These are phyloP conservation scores for Fonsecaea multimorphosa DNA, from an alignment of 2,329 filamentous ascomycete species.

Conservation along the genomic window DNA sequence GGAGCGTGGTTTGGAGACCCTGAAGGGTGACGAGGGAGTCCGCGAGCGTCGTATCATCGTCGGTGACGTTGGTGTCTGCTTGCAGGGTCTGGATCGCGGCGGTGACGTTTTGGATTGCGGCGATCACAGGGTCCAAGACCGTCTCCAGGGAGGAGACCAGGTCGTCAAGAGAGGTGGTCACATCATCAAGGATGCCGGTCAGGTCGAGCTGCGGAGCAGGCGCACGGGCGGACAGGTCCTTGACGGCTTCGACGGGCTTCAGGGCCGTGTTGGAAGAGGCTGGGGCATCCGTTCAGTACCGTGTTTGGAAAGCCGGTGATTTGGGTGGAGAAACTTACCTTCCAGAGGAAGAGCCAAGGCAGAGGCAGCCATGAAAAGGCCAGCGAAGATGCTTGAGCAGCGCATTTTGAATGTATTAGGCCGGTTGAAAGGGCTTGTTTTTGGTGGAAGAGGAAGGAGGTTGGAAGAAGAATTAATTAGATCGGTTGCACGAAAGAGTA, in stretches of 20 bases:
- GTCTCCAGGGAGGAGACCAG: conserved; percentile 19
- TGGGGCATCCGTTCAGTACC: not conserved
- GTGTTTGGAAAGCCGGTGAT: too few relatives aligned
- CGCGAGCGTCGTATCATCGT: not conserved
- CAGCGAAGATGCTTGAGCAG: conserved; percentile 31
- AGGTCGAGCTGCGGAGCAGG: conserved; percentile 3
- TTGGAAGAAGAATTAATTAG: not conserved
- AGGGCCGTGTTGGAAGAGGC: conserved; percentile 9
- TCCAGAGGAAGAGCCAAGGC: conserved; percentile 33
- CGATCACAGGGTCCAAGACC: not conserved
- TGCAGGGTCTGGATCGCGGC: not conserved
- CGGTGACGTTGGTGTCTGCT: not conserved
- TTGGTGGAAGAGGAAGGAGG: conserved; percentile 1
- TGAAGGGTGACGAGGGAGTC: not conserved
- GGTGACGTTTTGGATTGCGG: not conserved
- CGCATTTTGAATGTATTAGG: conserved; percentile 33
- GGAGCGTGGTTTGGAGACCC: not conserved
- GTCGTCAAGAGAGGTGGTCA: conserved; percentile 20
- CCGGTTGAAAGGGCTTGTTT: conserved; percentile 1
- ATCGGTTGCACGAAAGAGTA: conserved; percentile 10
- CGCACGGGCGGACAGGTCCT: not conserved
- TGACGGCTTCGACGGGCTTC: conserved; percentile 14
- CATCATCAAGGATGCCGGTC: conserved; percentile 15
- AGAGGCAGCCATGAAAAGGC: conserved; percentile 29
- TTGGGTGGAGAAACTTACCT: conserved; percentile 17